These are phyloP conservation scores for Digitaria exilis DNA, from an alignment of 202 grass and related monocot species.

Conservation along the genomic window DNA sequence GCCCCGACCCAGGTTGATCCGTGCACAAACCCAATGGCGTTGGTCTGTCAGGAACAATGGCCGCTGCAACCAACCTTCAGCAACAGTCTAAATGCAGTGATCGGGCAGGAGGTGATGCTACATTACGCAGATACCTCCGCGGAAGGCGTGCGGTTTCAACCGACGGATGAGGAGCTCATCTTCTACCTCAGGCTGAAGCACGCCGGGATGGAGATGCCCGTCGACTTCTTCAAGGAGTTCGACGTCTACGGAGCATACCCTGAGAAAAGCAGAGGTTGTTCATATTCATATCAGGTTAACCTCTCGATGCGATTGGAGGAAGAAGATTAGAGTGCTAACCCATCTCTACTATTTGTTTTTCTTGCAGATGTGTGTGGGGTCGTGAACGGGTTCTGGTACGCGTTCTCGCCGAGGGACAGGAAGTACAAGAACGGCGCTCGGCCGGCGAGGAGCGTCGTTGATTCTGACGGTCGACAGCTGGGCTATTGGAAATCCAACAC, in stretches of 20 bases:
- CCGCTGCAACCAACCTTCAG: background rate
- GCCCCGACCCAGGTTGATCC: background rate
- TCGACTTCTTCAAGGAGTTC: conserved; percentile 22
- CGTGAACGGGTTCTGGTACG: conserved; percentile 34
- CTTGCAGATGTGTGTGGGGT: background rate
- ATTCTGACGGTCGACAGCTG: background rate
- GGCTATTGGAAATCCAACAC: conserved; percentile 45
- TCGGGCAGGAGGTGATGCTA: background rate
- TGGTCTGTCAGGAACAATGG: background rate
- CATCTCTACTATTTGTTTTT: background rate
- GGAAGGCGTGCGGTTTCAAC: conserved; percentile 15
- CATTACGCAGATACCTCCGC: background rate
- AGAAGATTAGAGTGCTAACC: background rate
- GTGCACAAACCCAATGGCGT: background rate
- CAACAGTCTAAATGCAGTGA: background rate
- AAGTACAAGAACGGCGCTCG: background rate
- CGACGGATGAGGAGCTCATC: conserved; percentile 32
- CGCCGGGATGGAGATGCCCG: background rate
- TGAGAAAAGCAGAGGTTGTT: conserved; percentile 9
- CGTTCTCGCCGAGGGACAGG: conserved; percentile 30
- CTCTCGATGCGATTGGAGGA: background rate
- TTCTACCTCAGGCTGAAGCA: conserved; percentile 30
- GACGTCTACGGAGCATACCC: conserved; percentile 29
- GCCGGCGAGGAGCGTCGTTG: background rate
- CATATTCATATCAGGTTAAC: too few species aligned